Conservation (phyloP, 2,329 filamentous ascomycete species). For the Zymoseptoria pseudotritici region DNA sequence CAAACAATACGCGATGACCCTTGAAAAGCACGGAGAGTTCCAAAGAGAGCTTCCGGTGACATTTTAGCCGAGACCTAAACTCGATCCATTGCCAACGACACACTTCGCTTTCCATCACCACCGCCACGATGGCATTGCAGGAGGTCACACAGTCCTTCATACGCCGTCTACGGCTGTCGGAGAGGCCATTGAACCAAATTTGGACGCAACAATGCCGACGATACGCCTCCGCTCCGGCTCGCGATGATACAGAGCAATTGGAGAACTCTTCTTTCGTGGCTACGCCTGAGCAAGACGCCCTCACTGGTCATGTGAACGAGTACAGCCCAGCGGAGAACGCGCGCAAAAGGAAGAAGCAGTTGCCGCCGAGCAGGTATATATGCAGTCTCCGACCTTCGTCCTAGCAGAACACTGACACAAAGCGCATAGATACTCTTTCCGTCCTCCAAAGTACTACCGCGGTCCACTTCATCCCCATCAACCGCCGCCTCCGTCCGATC, state of each 20-base stretch:
- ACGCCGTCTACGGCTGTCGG: conserved; percentile 19
- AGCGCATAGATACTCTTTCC: conserved; percentile 74
- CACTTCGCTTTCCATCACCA: conserved; percentile 3
- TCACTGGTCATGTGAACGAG: conserved; percentile 36
- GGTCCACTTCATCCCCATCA: conserved; percentile 90
- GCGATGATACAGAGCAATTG: conserved; percentile 35
- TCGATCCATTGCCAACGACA: neutral
- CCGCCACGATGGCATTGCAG: conserved; percentile 23
- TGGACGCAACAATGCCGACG: conserved; percentile 24
- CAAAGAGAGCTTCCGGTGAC: neutral
- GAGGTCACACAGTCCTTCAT: conserved; percentile 27
- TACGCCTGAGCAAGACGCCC: conserved; percentile 29
- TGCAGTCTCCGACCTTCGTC: neutral
- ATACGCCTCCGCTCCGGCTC: conserved; percentile 22
- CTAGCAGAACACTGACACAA: neutral
- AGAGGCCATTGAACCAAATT: conserved; percentile 11
- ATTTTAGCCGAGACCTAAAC: neutral
- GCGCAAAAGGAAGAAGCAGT: conserved; percentile 33
- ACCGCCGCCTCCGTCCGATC: conserved; percentile 78
- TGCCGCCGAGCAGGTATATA: conserved; percentile 48
- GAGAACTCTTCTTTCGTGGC: conserved; percentile 33
- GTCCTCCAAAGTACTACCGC: conserved; percentile 88
- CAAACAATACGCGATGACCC: neutral
- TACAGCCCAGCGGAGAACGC: conserved; percentile 32
- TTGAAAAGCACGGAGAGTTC: neutral